Evolutionary conservation across 306 rosid genomes (phyloP), one percentile per base, ranked within the genome.

Genomic region (Arachis hypogaea): DNA sequence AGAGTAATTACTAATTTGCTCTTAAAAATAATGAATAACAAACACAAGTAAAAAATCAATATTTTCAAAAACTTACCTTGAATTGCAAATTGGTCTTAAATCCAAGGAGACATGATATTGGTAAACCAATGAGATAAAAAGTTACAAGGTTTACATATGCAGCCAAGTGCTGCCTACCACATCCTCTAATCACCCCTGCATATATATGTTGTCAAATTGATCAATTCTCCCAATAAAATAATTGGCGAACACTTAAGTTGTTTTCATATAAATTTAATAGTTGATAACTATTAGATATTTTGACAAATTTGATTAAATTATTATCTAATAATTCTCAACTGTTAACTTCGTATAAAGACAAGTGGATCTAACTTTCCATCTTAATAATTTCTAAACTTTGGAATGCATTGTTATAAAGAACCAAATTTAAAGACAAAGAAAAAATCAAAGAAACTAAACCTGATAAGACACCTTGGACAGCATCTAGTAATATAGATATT

Each of bases 111-210:
- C 78, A 58, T 54, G 93, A 84, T 18, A 88, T 63, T 11, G 99
- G 85, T 51, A 92, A 74, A 55, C 96, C 98, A 63, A 91, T 77
- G 5, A 85, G 68, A 78, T 88, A 94, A 76, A 86, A 94, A 9
- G 86, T 70, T 14, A 73, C 88, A 75, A 92, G 84, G 81, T 94
- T 92, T 29, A 85, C 85, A 71, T 58, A 84, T 45, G 81, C 86
- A 50, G 75, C 97, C 54, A 91, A 72, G 29, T 89, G 90, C 78
- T 91, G 97, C 90, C 87, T 86, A 9, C 96, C 97, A 51, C 93
- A 83, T 68, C 97, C 98, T 86, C 97, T 88, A 9, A 82, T 88
- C 79, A 87, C 96, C 29, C 97, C 97, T 94, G 82, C 65, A 80
- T 33, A 33, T 33, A 33, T 33, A 33, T 33, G 22, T 36, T 2